These are phyloP conservation scores for Starmerella floricola DNA, from an alignment of 805 yeast species.

Conservation along the genomic window DNA sequence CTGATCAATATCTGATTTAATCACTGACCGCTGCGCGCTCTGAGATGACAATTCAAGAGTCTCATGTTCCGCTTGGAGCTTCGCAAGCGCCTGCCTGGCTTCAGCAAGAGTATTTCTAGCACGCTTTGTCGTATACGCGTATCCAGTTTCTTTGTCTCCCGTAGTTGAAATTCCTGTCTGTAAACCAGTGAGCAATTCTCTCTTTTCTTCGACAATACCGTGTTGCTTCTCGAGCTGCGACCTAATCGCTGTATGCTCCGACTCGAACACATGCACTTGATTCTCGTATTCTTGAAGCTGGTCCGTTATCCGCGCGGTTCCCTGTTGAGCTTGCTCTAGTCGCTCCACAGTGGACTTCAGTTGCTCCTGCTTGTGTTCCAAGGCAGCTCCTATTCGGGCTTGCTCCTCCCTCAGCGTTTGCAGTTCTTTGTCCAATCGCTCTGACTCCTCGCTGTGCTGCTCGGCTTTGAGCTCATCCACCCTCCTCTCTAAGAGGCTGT, in stretches of 20 bases:
- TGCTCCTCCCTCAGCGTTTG: conserved; percentile 10
- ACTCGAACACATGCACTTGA: conserved; percentile 7
- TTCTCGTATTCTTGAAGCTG: conserved; percentile 1
- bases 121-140: conserved; percentile 16
- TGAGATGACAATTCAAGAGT: background rate
- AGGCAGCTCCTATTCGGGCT: conserved; percentile 4
- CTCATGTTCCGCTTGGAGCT: background rate
- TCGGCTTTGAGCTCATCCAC: conserved; percentile 4
- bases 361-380: conserved; percentile 14
- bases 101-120: conserved; percentile 15
- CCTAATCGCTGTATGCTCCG: conserved; percentile 6
- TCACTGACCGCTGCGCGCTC: background rate
- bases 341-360: background rate
- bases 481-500: conserved; percentile 2
- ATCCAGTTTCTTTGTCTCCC: conserved; percentile 22
- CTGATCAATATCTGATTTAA: background rate
- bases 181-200: conserved; percentile 17
- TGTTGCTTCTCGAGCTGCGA: conserved; percentile 5
- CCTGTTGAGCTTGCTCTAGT: background rate
- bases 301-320: background rate
- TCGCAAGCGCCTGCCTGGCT: conserved; percentile 1
- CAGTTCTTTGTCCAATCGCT: conserved; percentile 9
- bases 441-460: conserved; percentile 4
- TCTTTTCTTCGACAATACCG: conserved; percentile 5
- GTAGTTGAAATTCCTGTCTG: conserved; percentile 22